Evolutionary conservation across 176 grass and related monocot genomes (phyloP).

Genomic region (Eleusine coracana): DNA sequence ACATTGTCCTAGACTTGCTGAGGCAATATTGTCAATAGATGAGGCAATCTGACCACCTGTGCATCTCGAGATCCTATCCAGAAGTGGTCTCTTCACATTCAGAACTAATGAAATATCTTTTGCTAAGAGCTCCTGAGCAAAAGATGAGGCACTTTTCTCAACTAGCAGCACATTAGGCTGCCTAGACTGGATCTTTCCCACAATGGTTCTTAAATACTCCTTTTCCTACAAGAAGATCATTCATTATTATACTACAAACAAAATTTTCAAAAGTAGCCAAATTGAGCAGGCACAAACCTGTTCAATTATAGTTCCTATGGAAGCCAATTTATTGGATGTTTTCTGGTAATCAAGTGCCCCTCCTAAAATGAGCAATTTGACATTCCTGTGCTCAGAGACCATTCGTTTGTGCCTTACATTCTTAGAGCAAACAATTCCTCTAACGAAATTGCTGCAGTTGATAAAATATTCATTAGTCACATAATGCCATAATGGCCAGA

Average conservation of each 20-base stretch:
- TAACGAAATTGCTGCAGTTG: constrained; percentile 67
- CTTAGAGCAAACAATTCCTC: constrained; percentile 92
- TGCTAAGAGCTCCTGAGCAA: constrained; percentile 77
- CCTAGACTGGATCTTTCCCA: constrained; percentile 70
- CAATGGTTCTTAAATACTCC: constrained; percentile 57
- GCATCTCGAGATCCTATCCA: constrained; percentile 89
- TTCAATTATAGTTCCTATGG: constrained; percentile 75
- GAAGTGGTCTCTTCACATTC: constrained; percentile 84
- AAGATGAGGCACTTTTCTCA: constrained; percentile 89
- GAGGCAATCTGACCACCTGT: constrained; percentile 85
- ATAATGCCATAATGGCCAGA: background rate
- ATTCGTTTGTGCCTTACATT: constrained; percentile 96
- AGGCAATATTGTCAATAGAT: constrained; percentile 68
- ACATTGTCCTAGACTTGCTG: constrained; percentile 69
- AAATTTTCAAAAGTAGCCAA: constrained; percentile 23
- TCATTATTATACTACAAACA: constrained; percentile 18
- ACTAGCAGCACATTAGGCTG: constrained; percentile 83
- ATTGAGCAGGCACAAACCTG: constrained; percentile 58
- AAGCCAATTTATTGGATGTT: constrained; percentile 76
- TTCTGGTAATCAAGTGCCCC: constrained; percentile 87
- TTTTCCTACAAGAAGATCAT: constrained; percentile 69
- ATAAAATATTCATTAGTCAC: constrained; percentile 30
- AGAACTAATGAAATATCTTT: constrained; percentile 90
- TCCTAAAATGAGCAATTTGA: constrained; percentile 85
- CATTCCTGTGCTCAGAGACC: constrained; percentile 71